Conservation (phyloP, 441 rosid genomes). For the Hura crepitans region DNA sequence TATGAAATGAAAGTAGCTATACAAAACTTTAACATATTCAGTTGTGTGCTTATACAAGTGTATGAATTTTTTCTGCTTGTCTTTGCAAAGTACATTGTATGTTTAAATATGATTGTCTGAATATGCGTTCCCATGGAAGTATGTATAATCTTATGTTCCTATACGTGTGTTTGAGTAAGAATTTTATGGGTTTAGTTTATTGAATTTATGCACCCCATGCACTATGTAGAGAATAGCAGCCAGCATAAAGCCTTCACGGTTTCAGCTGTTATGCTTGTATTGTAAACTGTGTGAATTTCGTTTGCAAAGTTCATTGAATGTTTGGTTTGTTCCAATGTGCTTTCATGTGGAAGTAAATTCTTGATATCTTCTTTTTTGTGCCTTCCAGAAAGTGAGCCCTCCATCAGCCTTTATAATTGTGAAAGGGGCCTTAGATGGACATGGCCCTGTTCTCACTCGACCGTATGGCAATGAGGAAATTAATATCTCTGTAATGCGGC, state of each 20-base stretch:
- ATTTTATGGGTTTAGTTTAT: not conserved
- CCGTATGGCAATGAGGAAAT: constrained; percentile 62
- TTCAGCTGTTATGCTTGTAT: not conserved
- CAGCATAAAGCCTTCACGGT: not conserved
- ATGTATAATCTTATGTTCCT: not conserved
- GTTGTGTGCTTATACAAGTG: not conserved
- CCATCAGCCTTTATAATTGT: constrained; percentile 58
- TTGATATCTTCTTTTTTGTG: not conserved
- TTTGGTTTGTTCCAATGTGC: not conserved
- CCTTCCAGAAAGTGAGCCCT: constrained; percentile 67
- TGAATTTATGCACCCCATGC: not conserved
- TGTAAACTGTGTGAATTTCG: not conserved
- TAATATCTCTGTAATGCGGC: constrained; percentile 54
- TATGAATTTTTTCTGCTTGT: not conserved
- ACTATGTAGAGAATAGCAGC: not conserved
- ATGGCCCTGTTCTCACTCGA: constrained; percentile 66
- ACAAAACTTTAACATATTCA: not conserved
- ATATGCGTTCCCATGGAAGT: not conserved
- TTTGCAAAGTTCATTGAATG: not conserved
- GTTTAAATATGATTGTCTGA: not conserved
- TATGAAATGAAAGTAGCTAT: not conserved
- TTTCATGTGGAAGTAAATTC: not conserved
- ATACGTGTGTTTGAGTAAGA: too few relatives aligned
- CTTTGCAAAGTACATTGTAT: not conserved
- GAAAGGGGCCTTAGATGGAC: constrained; percentile 63